Base-by-base conservation (phyloP, 2,329 filamentous ascomycete species). In the Colletotrichum lindemuthianum region DNA sequence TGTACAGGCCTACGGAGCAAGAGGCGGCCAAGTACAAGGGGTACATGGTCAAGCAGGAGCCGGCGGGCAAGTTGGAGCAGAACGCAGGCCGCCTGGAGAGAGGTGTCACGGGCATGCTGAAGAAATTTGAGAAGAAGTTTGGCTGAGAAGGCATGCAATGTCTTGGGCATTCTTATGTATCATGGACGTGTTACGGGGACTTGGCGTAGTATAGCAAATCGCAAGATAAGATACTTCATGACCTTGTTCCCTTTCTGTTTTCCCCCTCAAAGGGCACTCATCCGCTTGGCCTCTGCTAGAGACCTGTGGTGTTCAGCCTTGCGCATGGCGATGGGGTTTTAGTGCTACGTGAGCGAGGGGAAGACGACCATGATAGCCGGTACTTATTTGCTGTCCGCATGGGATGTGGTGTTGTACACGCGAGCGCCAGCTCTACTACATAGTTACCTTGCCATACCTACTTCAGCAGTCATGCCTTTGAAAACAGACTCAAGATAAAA, bases 61-160 rank as follows among this genome's bases (percentile, higher is more conserved):
- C 75, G 4, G 75, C 77, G 66, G 85, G 77, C 7, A 86, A 83
- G 72, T 75, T 92, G 36, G 90, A 91, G 70, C 86, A 88, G 73
- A 84, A 86, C 65, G 87, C 90, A 0, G 88, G 86, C 34, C 83
- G 86, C 70, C 70, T 93, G 39, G 91, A 93, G 78, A 88, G 88
- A 74, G 88, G 90, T 1, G 85, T 93, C 5, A 85, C 87, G 34
- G 87, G 88, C 7, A 89, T 93, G 81, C 76, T 93, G 69, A 92
- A 90, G 84, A 92, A 89, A 78, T 84, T 93, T 76, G 91, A 93
- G 79, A 92, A 92, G 86, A 91, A 88, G 73, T 89, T 90, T 77
- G 84, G 82, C 0, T 88, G 70, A 75, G 37, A 13, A 40, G 9
- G 37, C 13, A 16, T 7, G 24, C 24, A 16, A 16, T 24, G 16